phyloP scores from a whole-genome alignment of 1,284 basidiomycete species.

The Cutaneotrichosporon mucoides region DNA sequence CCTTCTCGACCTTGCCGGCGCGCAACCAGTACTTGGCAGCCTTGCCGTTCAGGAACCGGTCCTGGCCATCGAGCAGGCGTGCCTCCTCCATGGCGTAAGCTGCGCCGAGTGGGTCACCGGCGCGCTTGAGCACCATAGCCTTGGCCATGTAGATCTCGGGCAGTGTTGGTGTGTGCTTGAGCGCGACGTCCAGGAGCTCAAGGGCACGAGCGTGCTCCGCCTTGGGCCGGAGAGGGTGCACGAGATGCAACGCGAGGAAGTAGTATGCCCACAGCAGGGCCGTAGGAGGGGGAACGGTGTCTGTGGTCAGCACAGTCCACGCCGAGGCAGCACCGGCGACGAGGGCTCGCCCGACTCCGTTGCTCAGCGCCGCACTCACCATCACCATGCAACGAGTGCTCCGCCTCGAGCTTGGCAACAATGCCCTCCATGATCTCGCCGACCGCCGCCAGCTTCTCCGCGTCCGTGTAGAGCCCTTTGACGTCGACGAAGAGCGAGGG shows the following conservation, averaged over 20 bases:
- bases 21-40: conserved; percentile 85
- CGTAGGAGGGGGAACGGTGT: conserved; percentile 63
- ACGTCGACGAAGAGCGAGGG: conserved; percentile 93
- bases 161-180: conserved; percentile 85
- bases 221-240: conserved; percentile 56
- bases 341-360: too few relatives aligned
- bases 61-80: conserved; percentile 83
- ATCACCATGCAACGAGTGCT: conserved; percentile 40
- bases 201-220: conserved; percentile 58
- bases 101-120: conserved; percentile 74
- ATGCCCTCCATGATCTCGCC: conserved; percentile 67
- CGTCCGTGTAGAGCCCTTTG: conserved; percentile 72
- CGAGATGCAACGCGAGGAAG: conserved; percentile 89
- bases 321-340: too few relatives aligned
- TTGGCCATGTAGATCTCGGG: conserved; percentile 85
- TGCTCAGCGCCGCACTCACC: too few relatives aligned
- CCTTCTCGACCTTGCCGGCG: conserved; percentile 71
- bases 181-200: conserved; percentile 61
- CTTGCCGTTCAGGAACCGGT: conserved; percentile 94
- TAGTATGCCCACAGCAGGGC: conserved; percentile 93
- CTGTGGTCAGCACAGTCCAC: conserved; percentile 24
- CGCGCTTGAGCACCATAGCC: conserved; percentile 80
- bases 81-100: conserved; percentile 77
- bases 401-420: conserved; percentile 44
- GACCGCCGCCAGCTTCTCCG: conserved; percentile 62